These are phyloP conservation scores for Tolypocladium tropicale DNA, from an alignment of 2,329 filamentous ascomycete species.

Conservation along the genomic window DNA sequence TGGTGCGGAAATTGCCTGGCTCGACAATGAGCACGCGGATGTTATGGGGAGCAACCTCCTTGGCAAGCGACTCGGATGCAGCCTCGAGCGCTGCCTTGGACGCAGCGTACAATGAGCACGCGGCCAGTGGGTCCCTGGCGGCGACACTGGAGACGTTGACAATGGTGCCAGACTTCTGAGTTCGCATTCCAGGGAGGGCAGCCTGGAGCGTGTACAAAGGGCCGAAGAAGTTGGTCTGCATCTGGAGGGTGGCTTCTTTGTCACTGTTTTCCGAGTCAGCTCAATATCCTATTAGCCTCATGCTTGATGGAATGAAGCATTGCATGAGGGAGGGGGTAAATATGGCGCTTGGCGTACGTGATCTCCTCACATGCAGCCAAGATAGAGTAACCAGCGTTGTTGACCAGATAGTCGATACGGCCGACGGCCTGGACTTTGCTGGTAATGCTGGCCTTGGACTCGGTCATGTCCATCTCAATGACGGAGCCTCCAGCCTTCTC, in stretches of 20 bases:
- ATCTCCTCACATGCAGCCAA: background rate
- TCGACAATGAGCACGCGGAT: slow-evolving; percentile 35
- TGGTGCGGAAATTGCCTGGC: slow-evolving; percentile 39
- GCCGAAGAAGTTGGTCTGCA: slow-evolving; percentile 39
- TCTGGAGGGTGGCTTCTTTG: slow-evolving; percentile 27
- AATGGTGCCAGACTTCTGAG: slow-evolving; percentile 28
- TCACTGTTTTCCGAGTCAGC: slow-evolving; percentile 12
- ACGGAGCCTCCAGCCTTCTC: slow-evolving; percentile 11
- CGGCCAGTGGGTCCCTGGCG: slow-evolving; percentile 25
- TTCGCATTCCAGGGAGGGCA: slow-evolving; percentile 35
- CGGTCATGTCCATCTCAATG: slow-evolving; percentile 17
- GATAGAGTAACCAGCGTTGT: slow-evolving; percentile 32
- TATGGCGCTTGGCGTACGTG: background rate
- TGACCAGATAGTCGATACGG: slow-evolving; percentile 36
- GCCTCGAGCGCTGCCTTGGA: slow-evolving; percentile 34
- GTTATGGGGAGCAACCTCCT: slow-evolving; percentile 31
- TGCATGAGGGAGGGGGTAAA: background rate
- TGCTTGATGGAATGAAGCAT: too few species aligned
- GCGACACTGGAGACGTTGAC: slow-evolving; percentile 36
- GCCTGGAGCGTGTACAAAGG: slow-evolving; percentile 35
- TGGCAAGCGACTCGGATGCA: slow-evolving; percentile 29
- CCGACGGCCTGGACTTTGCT: slow-evolving; percentile 14
- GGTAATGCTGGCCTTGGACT: slow-evolving; percentile 12
- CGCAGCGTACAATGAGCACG: slow-evolving; percentile 31
- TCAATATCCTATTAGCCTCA: too few species aligned